A percentile compares a stretch with the other conserved stretches of the same genome.
Evolutionary conservation across 176 grass and related monocot genomes (phyloP).

Genomic region (Leersia perrieri): DNA sequence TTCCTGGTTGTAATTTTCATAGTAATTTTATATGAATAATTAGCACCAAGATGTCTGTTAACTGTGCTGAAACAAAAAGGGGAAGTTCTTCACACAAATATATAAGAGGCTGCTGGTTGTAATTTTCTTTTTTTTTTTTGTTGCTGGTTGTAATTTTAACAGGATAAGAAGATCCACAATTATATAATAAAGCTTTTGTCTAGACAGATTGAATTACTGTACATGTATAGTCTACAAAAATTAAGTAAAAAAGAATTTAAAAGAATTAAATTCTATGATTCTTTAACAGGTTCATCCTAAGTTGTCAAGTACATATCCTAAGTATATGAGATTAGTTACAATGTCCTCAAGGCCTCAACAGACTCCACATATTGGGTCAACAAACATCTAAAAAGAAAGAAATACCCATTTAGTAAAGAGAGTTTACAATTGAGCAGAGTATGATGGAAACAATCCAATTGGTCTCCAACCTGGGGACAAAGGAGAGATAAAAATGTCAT

Average conservation of each 20-base stretch:
- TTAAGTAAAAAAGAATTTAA: background rate
- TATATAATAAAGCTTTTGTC: background rate
- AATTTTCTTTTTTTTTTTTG: no score
- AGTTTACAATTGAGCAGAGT: conserved; percentile 77
- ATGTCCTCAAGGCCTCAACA: background rate
- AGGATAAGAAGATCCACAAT: background rate
- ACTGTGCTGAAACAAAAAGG: background rate
- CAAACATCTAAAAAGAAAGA: conserved; percentile 23
- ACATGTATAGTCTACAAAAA: background rate
- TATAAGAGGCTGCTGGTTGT: no score
- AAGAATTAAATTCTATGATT: conserved; percentile 12
- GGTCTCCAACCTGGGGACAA: conserved; percentile 51
- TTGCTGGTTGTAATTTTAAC: no score
- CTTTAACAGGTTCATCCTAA: background rate
- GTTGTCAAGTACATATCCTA: background rate
- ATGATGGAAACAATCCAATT: conserved; percentile 81
- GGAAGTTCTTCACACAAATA: conserved; percentile 11
- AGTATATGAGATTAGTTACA: background rate
- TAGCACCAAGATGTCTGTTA: background rate
- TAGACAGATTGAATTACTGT: background rate
- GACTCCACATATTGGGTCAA: background rate
- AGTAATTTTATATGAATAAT: background rate
- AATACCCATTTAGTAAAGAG: conserved; percentile 23
- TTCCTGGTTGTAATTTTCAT: background rate
- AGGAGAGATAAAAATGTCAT: conserved; percentile 23